Evolutionary conservation across 129 eudicot genomes (phyloP).

Genomic region (Ambrosia artemisiifolia): DNA sequence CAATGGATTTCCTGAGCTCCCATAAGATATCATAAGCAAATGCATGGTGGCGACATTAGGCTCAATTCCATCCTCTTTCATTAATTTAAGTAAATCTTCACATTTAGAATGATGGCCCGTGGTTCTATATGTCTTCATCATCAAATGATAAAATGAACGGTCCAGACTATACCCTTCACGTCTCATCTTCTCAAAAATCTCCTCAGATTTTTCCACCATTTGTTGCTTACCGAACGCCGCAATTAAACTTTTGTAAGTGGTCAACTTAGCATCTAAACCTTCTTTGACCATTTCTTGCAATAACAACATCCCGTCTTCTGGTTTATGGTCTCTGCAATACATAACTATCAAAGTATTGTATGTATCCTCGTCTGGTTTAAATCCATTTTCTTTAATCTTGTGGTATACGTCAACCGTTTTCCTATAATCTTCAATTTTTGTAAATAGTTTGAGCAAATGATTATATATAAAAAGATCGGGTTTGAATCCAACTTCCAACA

Average conservation of each 20-base stretch:
- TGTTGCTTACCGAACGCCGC: slow-evolving; percentile 71
- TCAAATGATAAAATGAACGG: slow-evolving; percentile 86
- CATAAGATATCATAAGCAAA: slow-evolving; percentile 85
- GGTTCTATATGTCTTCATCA: slow-evolving; percentile 88
- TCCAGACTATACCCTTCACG: slow-evolving; percentile 59
- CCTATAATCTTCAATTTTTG: slow-evolving; percentile 63
- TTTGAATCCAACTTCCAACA: slow-evolving; percentile 83
- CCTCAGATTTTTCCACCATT: slow-evolving; percentile 72
- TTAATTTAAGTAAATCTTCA: slow-evolving; percentile 53
- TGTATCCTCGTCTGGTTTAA: slow-evolving; percentile 77
- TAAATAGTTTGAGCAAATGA: slow-evolving; percentile 67
- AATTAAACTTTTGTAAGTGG: slow-evolving; percentile 81
- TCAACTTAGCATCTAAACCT: slow-evolving; percentile 62
- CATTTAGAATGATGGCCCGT: slow-evolving; percentile 63
- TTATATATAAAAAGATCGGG: slow-evolving; percentile 80
- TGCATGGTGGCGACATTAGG: slow-evolving; percentile 88
- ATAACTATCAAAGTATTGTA: slow-evolving; percentile 77
- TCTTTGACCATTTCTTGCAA: slow-evolving; percentile 66
- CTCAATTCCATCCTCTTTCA: slow-evolving; percentile 79
- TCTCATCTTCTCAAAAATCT: slow-evolving; percentile 62
- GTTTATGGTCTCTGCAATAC: slow-evolving; percentile 87
- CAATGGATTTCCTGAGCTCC: slow-evolving; percentile 76
- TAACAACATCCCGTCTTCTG: slow-evolving; percentile 65
- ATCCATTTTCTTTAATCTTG: slow-evolving; percentile 58
- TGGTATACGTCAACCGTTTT: slow-evolving; percentile 70